These are phyloP conservation scores for Sporormia fimetaria DNA, from an alignment of 495 filamentous ascomycete species.

Conservation along the genomic window DNA sequence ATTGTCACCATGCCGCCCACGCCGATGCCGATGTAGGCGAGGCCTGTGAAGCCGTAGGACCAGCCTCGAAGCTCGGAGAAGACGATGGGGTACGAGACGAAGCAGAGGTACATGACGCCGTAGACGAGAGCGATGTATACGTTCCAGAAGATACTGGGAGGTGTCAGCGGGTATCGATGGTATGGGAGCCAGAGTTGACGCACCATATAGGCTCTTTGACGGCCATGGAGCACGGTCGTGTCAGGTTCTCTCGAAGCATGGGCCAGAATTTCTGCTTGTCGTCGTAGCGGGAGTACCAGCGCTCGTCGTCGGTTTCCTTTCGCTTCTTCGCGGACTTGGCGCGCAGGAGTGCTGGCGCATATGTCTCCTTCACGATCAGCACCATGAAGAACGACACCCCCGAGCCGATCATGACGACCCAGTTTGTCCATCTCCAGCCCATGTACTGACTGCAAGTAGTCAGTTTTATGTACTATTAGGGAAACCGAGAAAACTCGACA, in stretches of 20 bases:
- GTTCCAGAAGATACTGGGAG: slow-evolving; percentile 61
- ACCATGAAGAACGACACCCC: slow-evolving; percentile 45
- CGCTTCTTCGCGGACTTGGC: slow-evolving; percentile 54
- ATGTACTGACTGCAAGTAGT: no score
- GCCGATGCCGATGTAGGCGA: slow-evolving; percentile 73
- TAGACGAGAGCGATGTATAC: slow-evolving; percentile 54
- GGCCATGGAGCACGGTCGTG: slow-evolving; percentile 64
- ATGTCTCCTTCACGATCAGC: slow-evolving; percentile 22
- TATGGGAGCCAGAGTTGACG: slow-evolving; percentile 19
- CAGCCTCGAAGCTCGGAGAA: slow-evolving; percentile 63
- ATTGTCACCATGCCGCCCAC: slow-evolving; percentile 60
- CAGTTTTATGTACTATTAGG: no score
- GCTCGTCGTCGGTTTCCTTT: slow-evolving; percentile 61
- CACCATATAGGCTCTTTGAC: slow-evolving; percentile 78
- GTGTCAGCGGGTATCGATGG: neutral
- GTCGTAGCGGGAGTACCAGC: slow-evolving; percentile 71
- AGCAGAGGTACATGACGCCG: slow-evolving; percentile 70
- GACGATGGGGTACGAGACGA: slow-evolving; percentile 75
- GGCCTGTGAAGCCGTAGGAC: slow-evolving; percentile 58
- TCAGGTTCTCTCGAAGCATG: slow-evolving; percentile 58
- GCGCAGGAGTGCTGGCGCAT: slow-evolving; percentile 47
- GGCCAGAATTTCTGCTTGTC: slow-evolving; percentile 43
- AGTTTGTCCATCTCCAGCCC: slow-evolving; percentile 83
- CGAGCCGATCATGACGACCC: slow-evolving; percentile 62
- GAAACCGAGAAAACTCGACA: no score